Evolutionary conservation across 148 eudicot genomes (phyloP), one percentile per base, ranked within the genome.

Genomic region (Vaccinium macrocarpon): DNA sequence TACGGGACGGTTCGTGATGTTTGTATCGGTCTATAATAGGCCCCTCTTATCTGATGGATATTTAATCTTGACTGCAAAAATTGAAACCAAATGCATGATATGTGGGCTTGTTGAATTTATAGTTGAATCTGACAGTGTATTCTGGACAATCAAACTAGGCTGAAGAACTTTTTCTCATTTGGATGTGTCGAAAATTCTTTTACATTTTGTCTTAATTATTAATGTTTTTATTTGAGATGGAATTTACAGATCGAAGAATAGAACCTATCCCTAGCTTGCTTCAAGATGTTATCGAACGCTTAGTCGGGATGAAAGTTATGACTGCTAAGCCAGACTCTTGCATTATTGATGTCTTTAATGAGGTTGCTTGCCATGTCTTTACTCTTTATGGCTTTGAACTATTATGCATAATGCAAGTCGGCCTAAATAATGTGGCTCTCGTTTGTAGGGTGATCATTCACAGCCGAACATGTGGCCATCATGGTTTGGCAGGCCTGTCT

Each of bases 401-500:
- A 46, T 55, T 29, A 0, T 8, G 72, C 32, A 62, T 82, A 46
- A 21, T 68, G 16, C 42, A 70, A 64, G 83, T 68, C 29, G 84
- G 50, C 78, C 83, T 82, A 78, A 87, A 15, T 38, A 68, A 19
- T 56, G 27, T 80, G 48, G 27, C 46, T 88, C 55, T 57, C 76
- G 8, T 73, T 76, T 85, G 84, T 84, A 93, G 93, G 91, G 95
- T 80, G 92, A 93, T 83, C 85, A 89, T 78, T 93, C 92, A 4
- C 95, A 91, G 83, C 95, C 95, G 46, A 78, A 88, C 55, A 83
- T 89, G 81, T 90, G 90, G 89, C 91, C 93, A 19, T 84, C 84
- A 48, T 87, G 84, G 88, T 93, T 81, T 86, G 91, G 91, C 71
- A 90, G 92, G 91, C 93, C 93, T 57, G 87, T 91, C 6, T 91